Conservation (phyloP, 2,329 filamentous ascomycete species). For the Curvularia spicifera region DNA sequence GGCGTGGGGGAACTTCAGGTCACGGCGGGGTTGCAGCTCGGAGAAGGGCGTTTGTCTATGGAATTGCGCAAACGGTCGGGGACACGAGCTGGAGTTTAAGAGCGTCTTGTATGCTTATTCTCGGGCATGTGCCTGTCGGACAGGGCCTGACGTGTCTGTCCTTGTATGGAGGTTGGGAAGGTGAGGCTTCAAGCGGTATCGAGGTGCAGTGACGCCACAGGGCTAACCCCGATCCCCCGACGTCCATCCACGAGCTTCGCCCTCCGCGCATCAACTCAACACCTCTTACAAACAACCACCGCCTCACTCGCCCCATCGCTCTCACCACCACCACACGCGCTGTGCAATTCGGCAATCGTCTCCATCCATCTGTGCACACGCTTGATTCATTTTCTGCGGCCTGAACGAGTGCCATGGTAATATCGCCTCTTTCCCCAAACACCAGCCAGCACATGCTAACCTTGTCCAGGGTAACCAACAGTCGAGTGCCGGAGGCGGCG, state of each 20-base stretch:
- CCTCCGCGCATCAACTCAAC: constrained; percentile 35
- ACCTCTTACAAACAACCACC: constrained; percentile 42
- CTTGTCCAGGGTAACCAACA: constrained; percentile 75
- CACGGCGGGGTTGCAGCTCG: constrained; percentile 17
- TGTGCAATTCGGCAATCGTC: not conserved
- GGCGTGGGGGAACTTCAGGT: constrained; percentile 20
- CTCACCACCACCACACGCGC: constrained; percentile 15
- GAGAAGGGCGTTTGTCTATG: not conserved
- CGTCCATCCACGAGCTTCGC: constrained; percentile 27
- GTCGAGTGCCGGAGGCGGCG: constrained; percentile 80
- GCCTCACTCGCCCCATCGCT: constrained; percentile 25
- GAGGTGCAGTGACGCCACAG: constrained; percentile 33
- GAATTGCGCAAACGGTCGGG: not conserved
- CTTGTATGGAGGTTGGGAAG: constrained; percentile 32
- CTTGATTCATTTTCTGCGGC: not conserved
- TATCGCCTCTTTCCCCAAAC: constrained; percentile 27
- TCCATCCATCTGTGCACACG: not conserved
- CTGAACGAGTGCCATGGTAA: constrained; percentile 45
- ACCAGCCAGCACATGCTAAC: constrained; percentile 47
- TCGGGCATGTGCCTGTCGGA: constrained; percentile 4
- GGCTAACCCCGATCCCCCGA: constrained; percentile 22
- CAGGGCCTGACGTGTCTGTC: constrained; percentile 44
- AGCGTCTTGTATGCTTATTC: not conserved
- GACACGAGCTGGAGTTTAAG: not conserved
- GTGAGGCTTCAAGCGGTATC: constrained; percentile 30